Conservation (phyloP, 1,284 basidiomycete species). For the Papiliotrema laurentii region DNA sequence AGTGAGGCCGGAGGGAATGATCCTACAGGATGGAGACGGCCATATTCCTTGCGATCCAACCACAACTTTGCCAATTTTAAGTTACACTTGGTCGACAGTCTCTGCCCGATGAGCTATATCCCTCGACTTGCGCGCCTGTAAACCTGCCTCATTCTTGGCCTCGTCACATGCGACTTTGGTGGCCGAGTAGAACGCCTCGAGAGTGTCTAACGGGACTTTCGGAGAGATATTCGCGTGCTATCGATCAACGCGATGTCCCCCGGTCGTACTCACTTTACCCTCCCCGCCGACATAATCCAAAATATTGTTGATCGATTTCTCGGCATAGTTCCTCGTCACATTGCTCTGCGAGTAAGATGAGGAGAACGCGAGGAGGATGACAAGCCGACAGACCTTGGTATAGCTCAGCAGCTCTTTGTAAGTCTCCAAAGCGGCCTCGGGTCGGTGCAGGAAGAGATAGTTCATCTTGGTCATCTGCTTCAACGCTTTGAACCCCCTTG, state of each 20-base stretch:
- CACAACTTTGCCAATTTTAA: slow-evolving; percentile 96
- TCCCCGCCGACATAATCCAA: slow-evolving; percentile 93
- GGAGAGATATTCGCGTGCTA: slow-evolving; percentile 47
- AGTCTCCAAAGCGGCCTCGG: slow-evolving; percentile 76
- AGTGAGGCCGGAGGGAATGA: neutral
- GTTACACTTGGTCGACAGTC: slow-evolving; percentile 91
- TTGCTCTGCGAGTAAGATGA: slow-evolving; percentile 1
- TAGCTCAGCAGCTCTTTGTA: slow-evolving; percentile 83
- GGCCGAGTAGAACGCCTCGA: slow-evolving; percentile 92
- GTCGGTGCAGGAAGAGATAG: slow-evolving; percentile 71
- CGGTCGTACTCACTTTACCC: slow-evolving; percentile 58
- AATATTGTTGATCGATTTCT: slow-evolving; percentile 98
- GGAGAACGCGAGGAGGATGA: no score
- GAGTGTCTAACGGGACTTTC: slow-evolving; percentile 72
- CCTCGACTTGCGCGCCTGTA: neutral
- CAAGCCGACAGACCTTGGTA: slow-evolving; percentile 77
- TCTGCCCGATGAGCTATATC: slow-evolving; percentile 51
- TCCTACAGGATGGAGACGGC: slow-evolving; percentile 70
- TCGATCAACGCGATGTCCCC: slow-evolving; percentile 3
- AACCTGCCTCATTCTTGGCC: slow-evolving; percentile 84
- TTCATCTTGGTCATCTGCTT: slow-evolving; percentile 97
- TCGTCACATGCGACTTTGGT: slow-evolving; percentile 87
- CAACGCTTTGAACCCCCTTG: slow-evolving; percentile 96
- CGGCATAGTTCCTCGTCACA: slow-evolving; percentile 59
- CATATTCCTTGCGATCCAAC: slow-evolving; percentile 91